Conservation (phyloP, 2,329 filamentous ascomycete species). For the Aspergillus fischeri region DNA sequence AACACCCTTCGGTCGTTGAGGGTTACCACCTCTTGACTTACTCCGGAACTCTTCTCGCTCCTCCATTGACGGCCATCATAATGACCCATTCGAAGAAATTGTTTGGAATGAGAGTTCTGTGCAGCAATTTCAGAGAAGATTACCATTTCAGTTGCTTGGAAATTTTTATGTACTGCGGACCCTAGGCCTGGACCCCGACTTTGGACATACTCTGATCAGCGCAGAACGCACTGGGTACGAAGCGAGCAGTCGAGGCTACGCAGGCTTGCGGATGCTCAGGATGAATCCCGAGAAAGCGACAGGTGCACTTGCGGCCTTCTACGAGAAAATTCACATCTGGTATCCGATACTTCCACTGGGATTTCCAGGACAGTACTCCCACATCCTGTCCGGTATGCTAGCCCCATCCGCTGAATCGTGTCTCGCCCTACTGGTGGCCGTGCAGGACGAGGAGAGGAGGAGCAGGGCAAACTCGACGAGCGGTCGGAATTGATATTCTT, state of each 20-base stretch:
- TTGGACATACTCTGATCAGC: not conserved
- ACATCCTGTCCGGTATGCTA: slow-evolving; percentile 16
- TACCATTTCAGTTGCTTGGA: too few species aligned
- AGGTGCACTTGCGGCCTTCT: slow-evolving; percentile 20
- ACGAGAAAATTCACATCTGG: slow-evolving; percentile 21
- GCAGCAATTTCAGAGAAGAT: not conserved
- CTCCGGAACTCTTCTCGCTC: too few species aligned
- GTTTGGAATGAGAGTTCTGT: not conserved
- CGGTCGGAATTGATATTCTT: slow-evolving; percentile 15
- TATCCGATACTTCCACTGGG: slow-evolving; percentile 23
- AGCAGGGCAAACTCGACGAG: too few species aligned
- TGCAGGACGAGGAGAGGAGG: slow-evolving; percentile 8
- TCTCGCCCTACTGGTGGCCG: slow-evolving; percentile 25
- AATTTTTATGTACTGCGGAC: not conserved
- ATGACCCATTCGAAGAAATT: not conserved
- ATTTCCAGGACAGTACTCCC: slow-evolving; percentile 18
- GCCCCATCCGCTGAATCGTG: slow-evolving; percentile 17
- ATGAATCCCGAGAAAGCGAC: slow-evolving; percentile 19
- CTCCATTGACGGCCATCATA: too few species aligned
- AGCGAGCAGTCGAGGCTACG: not conserved
- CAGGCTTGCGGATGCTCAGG: slow-evolving; percentile 8
- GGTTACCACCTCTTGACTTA: too few species aligned
- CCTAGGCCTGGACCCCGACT: not conserved
- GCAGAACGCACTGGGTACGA: not conserved
- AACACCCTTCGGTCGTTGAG: too few species aligned